Conservation (phyloP, 306 rosid species). For the Oxytropis ochrocephala region DNA sequence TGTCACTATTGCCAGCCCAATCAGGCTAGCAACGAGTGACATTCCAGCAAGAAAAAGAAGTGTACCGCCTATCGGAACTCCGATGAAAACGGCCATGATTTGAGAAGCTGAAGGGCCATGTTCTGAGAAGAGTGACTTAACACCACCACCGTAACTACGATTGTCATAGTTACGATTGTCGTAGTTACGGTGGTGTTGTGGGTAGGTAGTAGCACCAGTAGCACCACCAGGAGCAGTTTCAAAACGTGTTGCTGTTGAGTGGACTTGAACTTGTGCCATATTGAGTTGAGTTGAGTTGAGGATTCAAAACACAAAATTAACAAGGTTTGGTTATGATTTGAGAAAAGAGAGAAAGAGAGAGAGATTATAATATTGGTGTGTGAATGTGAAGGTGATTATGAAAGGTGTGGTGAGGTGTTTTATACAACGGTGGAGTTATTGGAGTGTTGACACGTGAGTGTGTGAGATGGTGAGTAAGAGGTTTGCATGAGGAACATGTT, state of each 20-base stretch:
- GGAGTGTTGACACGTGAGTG: constrained; percentile 52
- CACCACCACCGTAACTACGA: not conserved
- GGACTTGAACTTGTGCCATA: constrained; percentile 46
- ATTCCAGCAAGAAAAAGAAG: constrained; percentile 47
- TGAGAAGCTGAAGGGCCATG: constrained; percentile 41
- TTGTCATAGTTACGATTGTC: not conserved
- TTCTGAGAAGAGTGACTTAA: not conserved
- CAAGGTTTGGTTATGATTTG: not conserved
- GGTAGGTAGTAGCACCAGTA: not conserved
- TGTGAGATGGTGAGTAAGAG: constrained; percentile 47
- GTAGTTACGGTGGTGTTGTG: not conserved
- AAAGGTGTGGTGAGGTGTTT: not conserved
- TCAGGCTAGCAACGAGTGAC: constrained; percentile 42
- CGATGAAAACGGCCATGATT: constrained; percentile 29
- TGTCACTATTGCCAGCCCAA: constrained; percentile 37
- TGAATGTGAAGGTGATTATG: not conserved
- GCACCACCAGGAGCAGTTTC: not conserved
- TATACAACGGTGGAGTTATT: constrained; percentile 27
- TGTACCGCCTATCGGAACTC: constrained; percentile 50
- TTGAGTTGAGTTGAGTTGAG: constrained; percentile 32
- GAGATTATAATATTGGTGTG: not conserved
- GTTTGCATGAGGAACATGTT: constrained; percentile 82
- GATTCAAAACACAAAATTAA: not conserved
- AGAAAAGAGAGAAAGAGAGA: too few relatives aligned
- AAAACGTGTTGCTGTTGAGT: constrained; percentile 28